Base-by-base conservation (phyloP, 2,329 filamentous ascomycete species). In the Lecanicillium sp. region DNA sequence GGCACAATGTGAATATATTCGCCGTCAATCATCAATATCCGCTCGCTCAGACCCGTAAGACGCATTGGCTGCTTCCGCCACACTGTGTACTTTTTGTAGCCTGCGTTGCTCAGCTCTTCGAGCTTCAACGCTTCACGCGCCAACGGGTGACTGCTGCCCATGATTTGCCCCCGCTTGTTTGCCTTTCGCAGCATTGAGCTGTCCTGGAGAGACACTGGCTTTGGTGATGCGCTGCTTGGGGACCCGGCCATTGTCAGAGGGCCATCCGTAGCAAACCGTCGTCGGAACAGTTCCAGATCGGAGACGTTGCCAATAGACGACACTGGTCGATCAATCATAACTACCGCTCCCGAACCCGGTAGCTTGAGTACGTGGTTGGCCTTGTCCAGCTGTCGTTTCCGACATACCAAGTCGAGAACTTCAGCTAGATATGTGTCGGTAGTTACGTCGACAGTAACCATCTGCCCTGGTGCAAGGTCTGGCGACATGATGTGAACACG, bases 1-100 rank as follows among this genome's bases (percentile, higher is more conserved):
- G 85, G 84, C 73, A 87, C 82, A 50, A 94, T 87, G 59, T 90
- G 85, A 45, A 94, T 78, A 57, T 89, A 92, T 56, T 94, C 86
- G 43, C 84, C 84, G 50, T 90, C 85, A 47, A 94, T 85, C 33
- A 83, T 79, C 30, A 92, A 66, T 9, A 86, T 75, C 42, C 84
- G 77, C 50, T 88, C 83, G 43, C 85, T 84, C 52, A 83, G 75
- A 4, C 78, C 80, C 30, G 85, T 80, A 50, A 92, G 83, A 17
- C 83, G 79, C 73, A 92, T 86, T 8, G 83, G 80, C 58, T 89
- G 84, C 59, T 88, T 86, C 46, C 85, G 78, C 66, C 83, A 84
- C 13, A 94, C 85, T 11, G 77, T 79, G 60, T 87, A 92, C 49
- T 81, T 83, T 53, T 85, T 82, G 63, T 85, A 83, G 50, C 71